Evolutionary conservation across 1,139 yeast genomes (phyloP).

Genomic region (Diutina sp.): DNA sequence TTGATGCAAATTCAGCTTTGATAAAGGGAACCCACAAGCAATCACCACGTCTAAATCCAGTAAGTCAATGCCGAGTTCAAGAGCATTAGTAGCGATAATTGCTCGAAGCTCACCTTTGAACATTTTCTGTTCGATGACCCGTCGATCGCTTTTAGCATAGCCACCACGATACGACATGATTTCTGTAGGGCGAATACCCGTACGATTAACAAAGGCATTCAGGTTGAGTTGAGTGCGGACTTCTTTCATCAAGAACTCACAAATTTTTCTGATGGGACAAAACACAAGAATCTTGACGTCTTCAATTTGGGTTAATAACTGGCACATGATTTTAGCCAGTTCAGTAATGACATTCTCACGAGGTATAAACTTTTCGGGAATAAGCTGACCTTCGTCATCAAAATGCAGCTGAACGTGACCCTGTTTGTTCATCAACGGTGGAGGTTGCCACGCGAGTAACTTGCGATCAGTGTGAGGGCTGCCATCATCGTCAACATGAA

Average conservation of each 20-base stretch:
- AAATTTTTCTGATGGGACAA: conserved; percentile 74
- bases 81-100: conserved; percentile 86
- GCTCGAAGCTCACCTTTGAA: conserved; percentile 76
- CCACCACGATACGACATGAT: conserved; percentile 96
- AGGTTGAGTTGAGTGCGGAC: conserved; percentile 31
- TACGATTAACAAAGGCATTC: conserved; percentile 4
- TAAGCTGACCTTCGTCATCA: conserved; percentile 7
- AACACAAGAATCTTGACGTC: conserved; percentile 65
- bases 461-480: conserved; percentile 76
- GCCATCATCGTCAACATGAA: conserved; percentile 63
- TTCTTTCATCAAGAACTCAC: conserved; percentile 81
- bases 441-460: conserved; percentile 74
- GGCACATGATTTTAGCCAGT: conserved; percentile 60
- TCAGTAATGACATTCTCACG: conserved; percentile 65
- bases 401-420: conserved; percentile 24
- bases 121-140: conserved; percentile 82
- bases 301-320: conserved; percentile 43
- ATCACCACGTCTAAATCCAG: conserved; percentile 86
- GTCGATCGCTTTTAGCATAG: conserved; percentile 71
- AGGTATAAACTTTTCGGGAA: conserved; percentile 15
- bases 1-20: conserved; percentile 80
- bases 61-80: conserved; percentile 90
- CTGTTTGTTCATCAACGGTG: conserved; percentile 44
- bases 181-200: conserved; percentile 25
- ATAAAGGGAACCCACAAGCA: conserved; percentile 83